Conservation (phyloP, 345 rosid genomes). For the Turnera subulata region DNA sequence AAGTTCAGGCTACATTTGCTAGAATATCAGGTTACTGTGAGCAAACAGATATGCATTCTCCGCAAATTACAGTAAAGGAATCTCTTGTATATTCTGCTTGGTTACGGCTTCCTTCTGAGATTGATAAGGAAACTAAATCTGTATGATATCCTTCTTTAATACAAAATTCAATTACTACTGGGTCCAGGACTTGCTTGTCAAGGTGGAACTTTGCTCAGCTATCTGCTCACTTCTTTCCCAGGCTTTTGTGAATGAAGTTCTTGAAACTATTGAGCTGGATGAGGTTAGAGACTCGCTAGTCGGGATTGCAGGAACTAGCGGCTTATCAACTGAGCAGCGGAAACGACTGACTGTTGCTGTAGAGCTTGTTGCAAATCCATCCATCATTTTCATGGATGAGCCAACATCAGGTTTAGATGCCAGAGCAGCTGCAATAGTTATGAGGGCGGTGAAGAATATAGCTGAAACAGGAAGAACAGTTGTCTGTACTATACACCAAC, state of each 20-base stretch:
- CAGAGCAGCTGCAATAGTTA: slow-evolving; percentile 79
- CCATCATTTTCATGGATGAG: slow-evolving; percentile 82
- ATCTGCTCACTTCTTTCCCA: slow-evolving; percentile 13
- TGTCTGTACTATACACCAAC: slow-evolving; percentile 85
- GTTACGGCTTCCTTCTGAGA: slow-evolving; percentile 64
- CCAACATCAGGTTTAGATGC: slow-evolving; percentile 89
- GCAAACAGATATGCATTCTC: slow-evolving; percentile 79
- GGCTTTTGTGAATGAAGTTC: slow-evolving; percentile 70
- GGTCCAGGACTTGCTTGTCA: background rate
- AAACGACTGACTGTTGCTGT: slow-evolving; percentile 74
- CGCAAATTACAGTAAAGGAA: slow-evolving; percentile 63
- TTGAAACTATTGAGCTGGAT: slow-evolving; percentile 70
- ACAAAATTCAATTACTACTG: background rate
- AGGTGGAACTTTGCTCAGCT: background rate
- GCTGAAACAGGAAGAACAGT: slow-evolving; percentile 76
- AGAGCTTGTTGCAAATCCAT: slow-evolving; percentile 80
- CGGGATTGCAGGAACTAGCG: slow-evolving; percentile 53
- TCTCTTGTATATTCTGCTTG: slow-evolving; percentile 72
- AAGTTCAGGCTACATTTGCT: slow-evolving; percentile 73
- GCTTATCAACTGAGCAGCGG: slow-evolving; percentile 79
- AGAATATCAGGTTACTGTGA: slow-evolving; percentile 85
- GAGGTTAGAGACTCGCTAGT: slow-evolving; percentile 63
- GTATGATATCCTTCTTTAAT: slow-evolving; percentile 25
- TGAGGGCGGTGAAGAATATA: slow-evolving; percentile 76
- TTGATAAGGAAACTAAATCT: slow-evolving; percentile 46